Evolutionary conservation across 148 eudicot genomes (phyloP).

Genomic region (Agrostemma githago): DNA sequence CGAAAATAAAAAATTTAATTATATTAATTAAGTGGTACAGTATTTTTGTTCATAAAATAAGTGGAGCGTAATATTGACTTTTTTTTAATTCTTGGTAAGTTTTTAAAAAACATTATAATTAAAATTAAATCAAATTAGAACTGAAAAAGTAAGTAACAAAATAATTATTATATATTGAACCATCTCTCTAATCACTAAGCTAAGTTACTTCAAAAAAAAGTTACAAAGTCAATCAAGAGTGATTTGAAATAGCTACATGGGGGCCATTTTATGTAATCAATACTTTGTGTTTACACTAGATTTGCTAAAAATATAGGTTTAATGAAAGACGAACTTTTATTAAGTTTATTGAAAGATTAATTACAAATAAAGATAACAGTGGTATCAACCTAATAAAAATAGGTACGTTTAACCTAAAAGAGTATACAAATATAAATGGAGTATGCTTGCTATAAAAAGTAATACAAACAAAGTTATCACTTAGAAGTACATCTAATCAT

Average conservation of each 20-base stretch:
- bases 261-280: not conserved
- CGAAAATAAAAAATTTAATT: not conserved
- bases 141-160: not conserved
- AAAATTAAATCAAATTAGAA: too few species aligned
- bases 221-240: not conserved
- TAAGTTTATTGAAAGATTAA: too few species aligned
- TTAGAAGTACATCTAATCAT: too few species aligned
- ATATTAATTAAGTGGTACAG: not conserved
- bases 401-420: too few species aligned
- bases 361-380: too few species aligned
- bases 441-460: too few species aligned
- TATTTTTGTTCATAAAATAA: not conserved
- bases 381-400: too few species aligned
- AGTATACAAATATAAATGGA: too few species aligned
- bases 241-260: not conserved
- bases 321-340: too few species aligned
- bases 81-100: not conserved
- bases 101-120: too few species aligned
- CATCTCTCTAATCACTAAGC: not conserved
- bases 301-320: too few species aligned
- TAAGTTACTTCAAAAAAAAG: not conserved
- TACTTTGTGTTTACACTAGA: slow-evolving; percentile 4
- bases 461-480: too few species aligned
- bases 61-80: not conserved
- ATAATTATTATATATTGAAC: not conserved